Base-by-base conservation (phyloP, 805 yeast genomes). In the Vanderwaltozyma tropicalis region DNA sequence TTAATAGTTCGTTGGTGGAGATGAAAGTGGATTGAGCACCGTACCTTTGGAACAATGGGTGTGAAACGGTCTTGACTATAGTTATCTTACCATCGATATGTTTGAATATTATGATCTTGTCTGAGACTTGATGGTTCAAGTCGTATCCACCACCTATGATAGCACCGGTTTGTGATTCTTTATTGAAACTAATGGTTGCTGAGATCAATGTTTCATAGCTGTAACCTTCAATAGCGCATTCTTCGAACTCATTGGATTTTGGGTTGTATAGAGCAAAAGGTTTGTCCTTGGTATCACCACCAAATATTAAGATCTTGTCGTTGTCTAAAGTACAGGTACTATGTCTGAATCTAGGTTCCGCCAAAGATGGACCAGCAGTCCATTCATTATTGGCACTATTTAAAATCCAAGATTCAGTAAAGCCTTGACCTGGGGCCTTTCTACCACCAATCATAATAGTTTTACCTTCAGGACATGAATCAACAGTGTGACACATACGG, bases 371-470 rank as follows among this genome's bases (percentile, higher is more conserved):
- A 1, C 61, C 42, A 31, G 50, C 39, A 1, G 31, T 36, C 86
- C 86, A 80, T 27, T 32, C 21, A 5, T 35, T 30, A 3, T 35
- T 26, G 2, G 26, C 28, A 9, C 27, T 14, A 34, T 41, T 28
- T 5, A 68, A 49, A 4, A 55, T 35, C 75, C 76, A 74, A 22
- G 62, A 50, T 34, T 74, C 79, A 5, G 47, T 22, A 18, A 72
- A 52, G 0, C 64, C 59, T 9, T 55, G 52, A 2, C 70, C 68
- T 0, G 94, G 94, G 1, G 75, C 67, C 2, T 68, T 58, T 42
- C 94, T 67, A 3, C 94, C 94, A 3, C 92, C 94, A 25, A 74
- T 58, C 3, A 80, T n/a, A 1, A 78, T 38, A 0, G 25, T 30
- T 21, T n/a, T 24, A 1, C 53, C 51, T 12, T 52, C 45, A 2